Conservation (phyloP, 2,329 filamentous ascomycete species). For the Claviceps sp. region DNA sequence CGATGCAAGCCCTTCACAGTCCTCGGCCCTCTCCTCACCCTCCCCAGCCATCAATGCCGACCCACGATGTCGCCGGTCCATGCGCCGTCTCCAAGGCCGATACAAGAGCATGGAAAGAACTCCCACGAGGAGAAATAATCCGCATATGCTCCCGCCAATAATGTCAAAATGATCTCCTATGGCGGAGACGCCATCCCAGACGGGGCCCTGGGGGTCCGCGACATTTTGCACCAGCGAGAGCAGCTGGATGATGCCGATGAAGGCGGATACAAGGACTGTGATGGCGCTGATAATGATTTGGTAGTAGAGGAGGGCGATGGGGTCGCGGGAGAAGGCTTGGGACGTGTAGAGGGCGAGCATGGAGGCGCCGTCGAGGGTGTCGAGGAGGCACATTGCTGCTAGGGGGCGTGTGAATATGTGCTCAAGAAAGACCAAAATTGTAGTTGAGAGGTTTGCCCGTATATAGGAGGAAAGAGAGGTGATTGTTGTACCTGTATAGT, state of each 20-base stretch:
- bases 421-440: too few relatives aligned
- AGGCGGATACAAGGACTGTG: slow-evolving; percentile 69
- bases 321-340: slow-evolving; percentile 62
- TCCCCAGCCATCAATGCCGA: not conserved
- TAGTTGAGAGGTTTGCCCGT: not conserved
- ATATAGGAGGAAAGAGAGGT: too few relatives aligned
- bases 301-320: slow-evolving; percentile 87
- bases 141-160: slow-evolving; percentile 77
- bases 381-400: slow-evolving; percentile 90
- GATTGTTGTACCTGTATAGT: too few relatives aligned
- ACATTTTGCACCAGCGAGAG: slow-evolving; percentile 68
- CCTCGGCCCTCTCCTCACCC: not conserved
- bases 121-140: slow-evolving; percentile 67
- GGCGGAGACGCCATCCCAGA: slow-evolving; percentile 77
- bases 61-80: slow-evolving; percentile 17
- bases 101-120: slow-evolving; percentile 62
- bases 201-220: slow-evolving; percentile 56
- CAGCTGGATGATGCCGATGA: slow-evolving; percentile 77
- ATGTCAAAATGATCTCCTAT: slow-evolving; percentile 74
- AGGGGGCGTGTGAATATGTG: not conserved
- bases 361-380: slow-evolving; percentile 82
- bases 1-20: not conserved
- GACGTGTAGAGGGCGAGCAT: slow-evolving; percentile 93
- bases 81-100: slow-evolving; percentile 56
- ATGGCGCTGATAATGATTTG: slow-evolving; percentile 75